These are phyloP conservation scores for Pythium angustatum DNA, from an alignment of 352 stramenopile species.

Conservation along the genomic window DNA sequence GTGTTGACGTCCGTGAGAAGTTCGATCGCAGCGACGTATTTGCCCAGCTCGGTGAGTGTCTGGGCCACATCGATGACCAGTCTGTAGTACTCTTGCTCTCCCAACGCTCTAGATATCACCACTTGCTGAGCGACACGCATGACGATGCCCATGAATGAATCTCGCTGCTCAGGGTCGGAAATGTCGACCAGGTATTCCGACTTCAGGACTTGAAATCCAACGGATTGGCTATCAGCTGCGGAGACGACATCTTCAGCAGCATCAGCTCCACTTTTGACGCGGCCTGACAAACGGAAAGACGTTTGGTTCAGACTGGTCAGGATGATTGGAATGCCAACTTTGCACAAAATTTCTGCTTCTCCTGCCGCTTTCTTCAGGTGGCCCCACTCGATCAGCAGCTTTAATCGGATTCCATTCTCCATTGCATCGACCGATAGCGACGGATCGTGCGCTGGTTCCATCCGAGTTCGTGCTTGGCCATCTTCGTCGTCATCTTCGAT, in stretches of 20 bases:
- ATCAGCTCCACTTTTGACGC: conserved; percentile 57
- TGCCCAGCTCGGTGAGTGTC: conserved; percentile 76
- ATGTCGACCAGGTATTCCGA: conserved; percentile 85
- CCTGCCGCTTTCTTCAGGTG: conserved; percentile 71
- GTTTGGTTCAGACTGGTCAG: conserved; percentile 81
- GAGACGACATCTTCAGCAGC: conserved; percentile 59
- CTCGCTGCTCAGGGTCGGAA: conserved; percentile 62
- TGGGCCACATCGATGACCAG: conserved; percentile 80
- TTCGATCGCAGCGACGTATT: conserved; percentile 84
- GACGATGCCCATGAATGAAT: conserved; percentile 85
- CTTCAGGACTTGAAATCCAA: conserved; percentile 80
- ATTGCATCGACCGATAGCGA: conserved; percentile 82
- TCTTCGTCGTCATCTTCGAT: conserved; percentile 54
- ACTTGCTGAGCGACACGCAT: conserved; percentile 84
- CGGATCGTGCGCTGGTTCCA: conserved; percentile 67
- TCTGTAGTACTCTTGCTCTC: conserved; percentile 73
- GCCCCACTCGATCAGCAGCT: conserved; percentile 77
- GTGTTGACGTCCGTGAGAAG: conserved; percentile 87
- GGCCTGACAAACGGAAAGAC: conserved; percentile 65
- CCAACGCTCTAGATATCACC: conserved; percentile 71
- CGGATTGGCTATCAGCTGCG: conserved; percentile 56
- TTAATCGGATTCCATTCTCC: conserved; percentile 82
- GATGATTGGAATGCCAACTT: conserved; percentile 84
- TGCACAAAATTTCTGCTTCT: conserved; percentile 73
- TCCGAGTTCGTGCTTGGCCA: conserved; percentile 45